Evolutionary conservation across 1,284 basidiomycete genomes (phyloP).

Genomic region (Ustilago shanxiensis): DNA sequence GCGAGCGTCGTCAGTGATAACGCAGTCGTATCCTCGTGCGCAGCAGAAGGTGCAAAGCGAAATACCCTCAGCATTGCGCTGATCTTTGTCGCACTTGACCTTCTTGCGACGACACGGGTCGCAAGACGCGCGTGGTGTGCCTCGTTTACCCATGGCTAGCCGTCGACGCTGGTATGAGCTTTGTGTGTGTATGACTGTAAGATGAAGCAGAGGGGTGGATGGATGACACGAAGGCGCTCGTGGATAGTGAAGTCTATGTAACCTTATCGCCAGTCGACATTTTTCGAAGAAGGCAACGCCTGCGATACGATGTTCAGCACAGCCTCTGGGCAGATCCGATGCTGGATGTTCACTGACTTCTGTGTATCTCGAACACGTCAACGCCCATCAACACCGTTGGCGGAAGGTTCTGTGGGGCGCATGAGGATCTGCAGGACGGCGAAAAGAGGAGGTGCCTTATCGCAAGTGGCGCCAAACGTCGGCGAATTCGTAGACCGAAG

Average conservation of each 20-base stretch:
- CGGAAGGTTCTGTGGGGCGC: conserved; percentile 6
- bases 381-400: neutral
- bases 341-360: no score
- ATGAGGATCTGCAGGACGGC: conserved; percentile 9
- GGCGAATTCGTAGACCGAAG: neutral
- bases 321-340: neutral
- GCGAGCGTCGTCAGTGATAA: conserved; percentile 43
- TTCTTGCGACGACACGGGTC: conserved; percentile 54
- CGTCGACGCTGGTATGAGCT: neutral
- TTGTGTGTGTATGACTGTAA: neutral
- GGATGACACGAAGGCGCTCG: neutral
- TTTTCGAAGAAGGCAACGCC: neutral
- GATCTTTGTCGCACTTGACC: conserved; percentile 52
- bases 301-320: neutral
- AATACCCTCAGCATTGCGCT: conserved; percentile 45
- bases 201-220: neutral
- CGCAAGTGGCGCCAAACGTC: neutral
- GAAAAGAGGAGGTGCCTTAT: conserved; percentile 10
- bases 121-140: conserved; percentile 51
- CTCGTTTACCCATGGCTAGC: conserved; percentile 43
- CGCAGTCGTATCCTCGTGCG: conserved; percentile 37
- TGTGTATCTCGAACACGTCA: neutral
- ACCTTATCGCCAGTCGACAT: neutral
- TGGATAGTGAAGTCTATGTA: neutral
- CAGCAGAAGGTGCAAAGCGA: conserved; percentile 45